A percentile compares a stretch with the other conserved stretches of the same genome.
These are phyloP conservation scores for Xylariaceae sp. DNA, from an alignment of 2,329 filamentous ascomycete genomes.

Conservation along the genomic window DNA sequence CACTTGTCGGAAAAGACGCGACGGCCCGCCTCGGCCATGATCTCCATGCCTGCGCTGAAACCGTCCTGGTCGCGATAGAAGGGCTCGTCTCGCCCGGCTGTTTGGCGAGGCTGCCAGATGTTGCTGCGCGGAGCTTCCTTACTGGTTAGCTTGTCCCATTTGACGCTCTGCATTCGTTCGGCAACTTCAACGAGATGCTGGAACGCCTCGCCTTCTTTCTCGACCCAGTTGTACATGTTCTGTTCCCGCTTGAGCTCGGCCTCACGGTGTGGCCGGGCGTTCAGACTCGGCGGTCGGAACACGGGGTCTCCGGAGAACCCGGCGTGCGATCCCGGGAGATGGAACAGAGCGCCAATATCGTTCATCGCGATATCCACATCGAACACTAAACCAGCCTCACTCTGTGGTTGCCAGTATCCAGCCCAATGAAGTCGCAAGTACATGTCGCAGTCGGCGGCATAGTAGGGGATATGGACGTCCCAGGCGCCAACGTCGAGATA, in stretches of 20 bases:
- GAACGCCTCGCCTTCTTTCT: slow-evolving; percentile 34
- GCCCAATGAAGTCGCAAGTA: slow-evolving; percentile 40
- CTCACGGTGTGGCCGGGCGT: slow-evolving; percentile 23
- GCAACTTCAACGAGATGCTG: slow-evolving; percentile 33
- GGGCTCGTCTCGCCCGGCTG: slow-evolving; percentile 39
- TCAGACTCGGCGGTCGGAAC: slow-evolving; percentile 18
- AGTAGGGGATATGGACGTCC: slow-evolving; percentile 47
- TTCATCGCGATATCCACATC: slow-evolving; percentile 40
- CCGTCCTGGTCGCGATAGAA: slow-evolving; percentile 39
- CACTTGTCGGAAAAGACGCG: slow-evolving; percentile 38
- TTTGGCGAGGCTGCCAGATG: slow-evolving; percentile 39
- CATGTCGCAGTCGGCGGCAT: slow-evolving; percentile 43
- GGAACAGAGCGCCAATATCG: slow-evolving; percentile 40
- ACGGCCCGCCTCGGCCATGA: slow-evolving; percentile 33
- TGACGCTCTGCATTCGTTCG: slow-evolving; percentile 30
- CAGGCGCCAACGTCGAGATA: slow-evolving; percentile 41
- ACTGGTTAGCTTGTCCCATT: slow-evolving; percentile 17
- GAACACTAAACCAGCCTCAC: slow-evolving; percentile 37
- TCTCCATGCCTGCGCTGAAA: slow-evolving; percentile 33
- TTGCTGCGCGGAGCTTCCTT: slow-evolving; percentile 34
- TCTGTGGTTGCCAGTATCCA: slow-evolving; percentile 37
- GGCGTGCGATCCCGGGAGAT: slow-evolving; percentile 34
- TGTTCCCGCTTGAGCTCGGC: slow-evolving; percentile 29
- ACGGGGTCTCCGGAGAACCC: slow-evolving; percentile 33
- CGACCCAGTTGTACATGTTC: slow-evolving; percentile 30